phyloP scores from a whole-genome alignment of 495 filamentous ascomycete genomes.

The Annulohypoxylon nitens region DNA sequence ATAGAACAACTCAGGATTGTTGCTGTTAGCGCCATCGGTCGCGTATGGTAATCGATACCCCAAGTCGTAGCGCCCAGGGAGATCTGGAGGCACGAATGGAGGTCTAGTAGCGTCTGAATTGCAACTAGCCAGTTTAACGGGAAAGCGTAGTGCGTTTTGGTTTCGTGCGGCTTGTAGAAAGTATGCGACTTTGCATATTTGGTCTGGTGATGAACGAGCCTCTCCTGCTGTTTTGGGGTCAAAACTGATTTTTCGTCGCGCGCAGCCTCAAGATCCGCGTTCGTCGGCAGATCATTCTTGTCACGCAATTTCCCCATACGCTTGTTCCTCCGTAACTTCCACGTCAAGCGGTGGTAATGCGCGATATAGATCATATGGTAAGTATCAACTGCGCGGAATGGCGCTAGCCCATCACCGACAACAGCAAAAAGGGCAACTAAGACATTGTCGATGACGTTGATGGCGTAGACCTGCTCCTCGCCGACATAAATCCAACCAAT shows the following conservation, averaged over 20 bases:
- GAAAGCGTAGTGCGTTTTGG: constrained; percentile 81
- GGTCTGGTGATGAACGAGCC: constrained; percentile 76
- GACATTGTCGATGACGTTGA: constrained; percentile 82
- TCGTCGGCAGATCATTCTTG: constrained; percentile 76
- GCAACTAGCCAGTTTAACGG: constrained; percentile 76
- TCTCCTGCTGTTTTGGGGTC: constrained; percentile 69
- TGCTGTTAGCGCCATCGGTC: constrained; percentile 78
- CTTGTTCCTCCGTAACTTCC: constrained; percentile 75
- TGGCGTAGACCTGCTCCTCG: constrained; percentile 72
- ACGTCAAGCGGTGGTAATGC: constrained; percentile 72
- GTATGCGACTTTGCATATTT: constrained; percentile 83
- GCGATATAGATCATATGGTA: constrained; percentile 85
- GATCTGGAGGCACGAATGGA: constrained; percentile 80
- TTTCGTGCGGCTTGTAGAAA: constrained; percentile 89
- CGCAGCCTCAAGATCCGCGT: constrained; percentile 61
- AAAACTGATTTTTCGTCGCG: constrained; percentile 69
- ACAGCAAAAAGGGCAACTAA: constrained; percentile 82
- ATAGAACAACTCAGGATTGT: constrained; percentile 84
- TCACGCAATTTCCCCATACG: constrained; percentile 72
- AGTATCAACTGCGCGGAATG: constrained; percentile 81
- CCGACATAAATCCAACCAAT: constrained; percentile 92
- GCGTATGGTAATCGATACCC: constrained; percentile 72
- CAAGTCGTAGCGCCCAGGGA: constrained; percentile 80
- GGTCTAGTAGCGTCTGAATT: constrained; percentile 79
- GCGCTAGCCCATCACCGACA: constrained; percentile 81